Evolutionary conservation across 352 stramenopile genomes (phyloP).

Genomic region (Phytophthora pluvialis): DNA sequence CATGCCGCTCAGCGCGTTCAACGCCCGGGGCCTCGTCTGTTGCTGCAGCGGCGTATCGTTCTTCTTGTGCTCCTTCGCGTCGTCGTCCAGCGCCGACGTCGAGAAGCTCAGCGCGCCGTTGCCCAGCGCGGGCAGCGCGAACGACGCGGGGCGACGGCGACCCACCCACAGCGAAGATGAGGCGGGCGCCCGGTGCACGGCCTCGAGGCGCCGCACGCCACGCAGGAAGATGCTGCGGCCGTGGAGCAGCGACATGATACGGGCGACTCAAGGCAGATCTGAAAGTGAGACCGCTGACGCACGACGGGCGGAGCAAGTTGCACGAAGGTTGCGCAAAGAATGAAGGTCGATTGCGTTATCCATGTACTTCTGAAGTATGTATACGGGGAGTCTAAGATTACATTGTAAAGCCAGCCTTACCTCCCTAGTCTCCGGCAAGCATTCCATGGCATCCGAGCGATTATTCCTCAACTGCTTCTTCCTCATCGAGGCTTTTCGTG

Average conservation of each 20-base stretch:
- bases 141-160: conserved; percentile 3
- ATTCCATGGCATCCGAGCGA: too few species aligned
- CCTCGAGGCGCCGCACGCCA: conserved; percentile 36
- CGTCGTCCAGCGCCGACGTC: conserved; percentile 31
- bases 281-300: too few species aligned
- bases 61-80: conserved; percentile 38
- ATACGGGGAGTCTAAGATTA: too few species aligned
- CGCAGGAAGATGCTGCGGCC: conserved; percentile 46
- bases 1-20: conserved; percentile 34
- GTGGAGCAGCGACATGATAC: conserved; percentile 31
- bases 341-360: too few species aligned
- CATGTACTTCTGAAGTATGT: too few species aligned
- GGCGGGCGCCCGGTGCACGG: conserved; percentile 14
- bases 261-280: neutral
- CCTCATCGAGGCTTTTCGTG: too few species aligned
- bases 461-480: too few species aligned
- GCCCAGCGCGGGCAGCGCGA: conserved; percentile 21
- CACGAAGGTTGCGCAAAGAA: too few species aligned
- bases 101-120: conserved; percentile 43
- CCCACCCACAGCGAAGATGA: neutral
- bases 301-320: too few species aligned
- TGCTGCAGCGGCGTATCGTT: conserved; percentile 10
- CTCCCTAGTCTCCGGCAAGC: too few species aligned
- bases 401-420: too few species aligned
- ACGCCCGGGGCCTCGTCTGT: conserved; percentile 9